Evolutionary conservation across 495 filamentous ascomycete genomes (phyloP), one percentile per base, ranked within the genome.

Genomic region (Podospora appendiculata): DNA sequence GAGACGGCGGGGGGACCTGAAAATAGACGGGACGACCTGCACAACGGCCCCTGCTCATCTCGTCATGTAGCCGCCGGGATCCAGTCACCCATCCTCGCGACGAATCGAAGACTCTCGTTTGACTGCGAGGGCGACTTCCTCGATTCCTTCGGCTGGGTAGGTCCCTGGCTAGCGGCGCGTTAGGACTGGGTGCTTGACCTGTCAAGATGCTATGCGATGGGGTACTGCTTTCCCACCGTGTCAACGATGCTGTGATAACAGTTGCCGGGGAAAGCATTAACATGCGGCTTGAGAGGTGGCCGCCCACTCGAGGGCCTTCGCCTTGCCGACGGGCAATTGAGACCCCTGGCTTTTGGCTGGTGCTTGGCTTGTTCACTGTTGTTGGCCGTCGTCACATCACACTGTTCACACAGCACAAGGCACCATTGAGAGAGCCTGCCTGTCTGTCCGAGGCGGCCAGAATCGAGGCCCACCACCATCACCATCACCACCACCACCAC

Each of bases 241-340:
- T 9, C 17, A 3, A 8, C 41, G 17, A 17, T 10, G 11, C 38
- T 40, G 10, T 11, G 38, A 40, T 8, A 32, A 13, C 9, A 19
- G 2, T 14, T 42, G 16, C 4, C 11, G 13, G 4, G 16, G 25
- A 8, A 19, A 51, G 16, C 49, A 49, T 38, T n/a, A 9, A 17
- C 13, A 45, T 39, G 52, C 9, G 46, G 40, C 47, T 32, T n/a
- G 5, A 14, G 32, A 25, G 25, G 2, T 25, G 25, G 46, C 46
- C 36, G 42, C 45, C 49, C 55, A 57, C 39, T 51, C 54, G 47
- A 12, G 34, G 54, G 46, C 45, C 50, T 49, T 49, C 41, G 45
- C 45, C 50, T 53, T 57, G 55, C 50, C 55, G 55, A 57, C 55
- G 39, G 18, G 8, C 46, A 17, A 12, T 8, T 16, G 35, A 39